A percentile compares a stretch with the other conserved stretches of the same genome.
phyloP scores from a whole-genome alignment of 2,329 filamentous ascomycete genomes.

The Colletotrichum sp. region DNA sequence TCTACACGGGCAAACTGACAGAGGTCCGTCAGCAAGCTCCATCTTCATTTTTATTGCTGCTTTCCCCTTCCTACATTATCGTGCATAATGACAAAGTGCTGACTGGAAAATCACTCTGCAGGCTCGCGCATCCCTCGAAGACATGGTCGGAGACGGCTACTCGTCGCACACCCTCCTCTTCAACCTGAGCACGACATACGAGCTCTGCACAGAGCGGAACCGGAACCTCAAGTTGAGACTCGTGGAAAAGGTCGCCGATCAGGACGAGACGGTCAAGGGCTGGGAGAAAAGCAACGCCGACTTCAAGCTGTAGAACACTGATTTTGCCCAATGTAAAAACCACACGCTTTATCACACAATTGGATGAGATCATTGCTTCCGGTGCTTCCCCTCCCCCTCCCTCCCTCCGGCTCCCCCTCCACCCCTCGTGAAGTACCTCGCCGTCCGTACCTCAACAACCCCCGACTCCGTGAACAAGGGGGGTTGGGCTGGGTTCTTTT shows the following conservation, averaged over 20 bases:
- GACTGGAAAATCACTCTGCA: constrained; percentile 32
- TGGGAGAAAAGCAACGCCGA: constrained; percentile 76
- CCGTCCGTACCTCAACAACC: not conserved
- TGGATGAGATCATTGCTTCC: not conserved
- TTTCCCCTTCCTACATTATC: not conserved
- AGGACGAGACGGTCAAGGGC: constrained; percentile 60
- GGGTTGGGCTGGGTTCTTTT: not conserved
- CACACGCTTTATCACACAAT: not conserved
- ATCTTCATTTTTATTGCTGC: not conserved
- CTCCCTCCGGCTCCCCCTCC: not conserved
- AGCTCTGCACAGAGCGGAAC: constrained; percentile 83
- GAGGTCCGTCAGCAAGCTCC: constrained; percentile 56
- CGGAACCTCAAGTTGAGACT: constrained; percentile 72
- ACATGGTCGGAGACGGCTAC: constrained; percentile 64
- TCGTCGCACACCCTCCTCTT: constrained; percentile 84
- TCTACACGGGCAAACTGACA: constrained; percentile 80
- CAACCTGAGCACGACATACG: constrained; percentile 90
- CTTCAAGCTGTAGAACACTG: constrained; percentile 68
- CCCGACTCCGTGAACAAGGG: not conserved
- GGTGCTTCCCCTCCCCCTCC: not conserved
- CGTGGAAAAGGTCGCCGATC: constrained; percentile 70
- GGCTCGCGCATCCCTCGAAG: constrained; percentile 71
- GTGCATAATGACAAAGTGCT: constrained; percentile 3
- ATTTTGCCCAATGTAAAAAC: not conserved
- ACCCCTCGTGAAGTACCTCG: not conserved